These are phyloP conservation scores for Rubus parviflorus DNA, from an alignment of 306 rosid genomes.

Conservation along the genomic window DNA sequence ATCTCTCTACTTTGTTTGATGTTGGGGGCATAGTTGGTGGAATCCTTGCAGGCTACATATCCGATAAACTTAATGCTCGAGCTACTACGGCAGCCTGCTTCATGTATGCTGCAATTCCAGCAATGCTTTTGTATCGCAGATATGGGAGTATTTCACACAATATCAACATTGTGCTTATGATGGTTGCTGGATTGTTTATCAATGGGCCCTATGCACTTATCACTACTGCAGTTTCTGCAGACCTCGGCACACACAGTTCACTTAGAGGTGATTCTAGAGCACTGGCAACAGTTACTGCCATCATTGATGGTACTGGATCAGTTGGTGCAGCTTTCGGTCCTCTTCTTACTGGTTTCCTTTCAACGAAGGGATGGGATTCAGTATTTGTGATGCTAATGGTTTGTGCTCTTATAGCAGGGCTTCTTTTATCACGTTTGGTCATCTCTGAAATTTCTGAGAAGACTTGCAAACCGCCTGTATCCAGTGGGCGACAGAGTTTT, in stretches of 20 bases:
- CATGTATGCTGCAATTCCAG: conserved; percentile 72
- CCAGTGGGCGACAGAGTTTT: conserved; percentile 29
- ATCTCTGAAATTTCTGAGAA: conserved; percentile 57
- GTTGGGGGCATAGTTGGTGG: conserved; percentile 88
- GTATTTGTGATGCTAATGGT: conserved; percentile 61
- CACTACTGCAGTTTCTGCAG: conserved; percentile 89
- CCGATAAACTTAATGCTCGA: conserved; percentile 76
- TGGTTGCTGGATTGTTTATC: conserved; percentile 69
- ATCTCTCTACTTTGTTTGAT: conserved; percentile 78
- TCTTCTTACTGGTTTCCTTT: conserved; percentile 76
- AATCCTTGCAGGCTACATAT: conserved; percentile 77
- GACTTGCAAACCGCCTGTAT: conserved; percentile 34
- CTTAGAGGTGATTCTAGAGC: conserved; percentile 81
- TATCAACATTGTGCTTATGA: conserved; percentile 67
- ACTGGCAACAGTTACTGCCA: conserved; percentile 80
- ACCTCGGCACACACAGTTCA: conserved; percentile 77
- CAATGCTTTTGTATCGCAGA: conserved; percentile 54
- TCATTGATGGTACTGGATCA: conserved; percentile 87
- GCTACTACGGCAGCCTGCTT: conserved; percentile 78
- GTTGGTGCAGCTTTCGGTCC: conserved; percentile 89
- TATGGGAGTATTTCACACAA: conserved; percentile 57
- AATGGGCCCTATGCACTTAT: conserved; percentile 90
- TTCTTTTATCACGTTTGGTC: conserved; percentile 63
- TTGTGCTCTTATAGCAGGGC: conserved; percentile 73
- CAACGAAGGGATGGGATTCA: conserved; percentile 65